Conservation (phyloP, 2,329 filamentous ascomycete species). For the Colletotrichum costaricense region DNA sequence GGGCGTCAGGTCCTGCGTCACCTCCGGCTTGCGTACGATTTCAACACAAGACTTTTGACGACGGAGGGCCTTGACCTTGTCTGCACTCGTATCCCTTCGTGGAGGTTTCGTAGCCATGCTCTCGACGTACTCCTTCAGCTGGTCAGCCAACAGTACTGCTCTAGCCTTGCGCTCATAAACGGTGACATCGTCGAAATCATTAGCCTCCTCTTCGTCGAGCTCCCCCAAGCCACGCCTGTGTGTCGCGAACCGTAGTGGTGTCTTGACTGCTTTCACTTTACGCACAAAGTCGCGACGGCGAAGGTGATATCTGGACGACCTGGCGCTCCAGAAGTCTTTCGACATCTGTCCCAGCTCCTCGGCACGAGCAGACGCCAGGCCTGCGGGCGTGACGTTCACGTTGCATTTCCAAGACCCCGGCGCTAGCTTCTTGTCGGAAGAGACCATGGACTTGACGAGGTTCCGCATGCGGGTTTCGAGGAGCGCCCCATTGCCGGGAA, state of each 20-base stretch:
- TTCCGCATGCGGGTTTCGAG: constrained; percentile 49
- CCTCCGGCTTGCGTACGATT: constrained; percentile 14
- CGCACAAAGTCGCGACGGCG: constrained; percentile 53
- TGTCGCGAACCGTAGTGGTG: constrained; percentile 52
- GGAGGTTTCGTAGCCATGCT: constrained; percentile 8
- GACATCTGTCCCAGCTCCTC: constrained; percentile 53
- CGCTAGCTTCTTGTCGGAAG: constrained; percentile 19
- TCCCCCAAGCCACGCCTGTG: constrained; percentile 45
- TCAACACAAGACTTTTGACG: constrained; percentile 21
- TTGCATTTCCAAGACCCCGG: constrained; percentile 47
- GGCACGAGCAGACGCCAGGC: constrained; percentile 47
- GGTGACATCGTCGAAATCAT: constrained; percentile 48
- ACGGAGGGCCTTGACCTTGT: neutral
- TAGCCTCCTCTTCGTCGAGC: constrained; percentile 50
- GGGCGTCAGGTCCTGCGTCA: constrained; percentile 32
- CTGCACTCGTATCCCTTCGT: neutral
- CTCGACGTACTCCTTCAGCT: constrained; percentile 30
- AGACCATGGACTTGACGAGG: constrained; percentile 47
- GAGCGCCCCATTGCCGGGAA: constrained; percentile 45
- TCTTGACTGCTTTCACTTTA: constrained; percentile 49
- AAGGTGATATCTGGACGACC: constrained; percentile 49
- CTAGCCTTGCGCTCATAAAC: constrained; percentile 36
- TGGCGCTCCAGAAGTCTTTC: constrained; percentile 54
- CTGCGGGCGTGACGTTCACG: constrained; percentile 45
- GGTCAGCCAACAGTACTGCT: constrained; percentile 21